phyloP scores from a whole-genome alignment of 345 rosid species.

The Schrenkiella parvula region DNA sequence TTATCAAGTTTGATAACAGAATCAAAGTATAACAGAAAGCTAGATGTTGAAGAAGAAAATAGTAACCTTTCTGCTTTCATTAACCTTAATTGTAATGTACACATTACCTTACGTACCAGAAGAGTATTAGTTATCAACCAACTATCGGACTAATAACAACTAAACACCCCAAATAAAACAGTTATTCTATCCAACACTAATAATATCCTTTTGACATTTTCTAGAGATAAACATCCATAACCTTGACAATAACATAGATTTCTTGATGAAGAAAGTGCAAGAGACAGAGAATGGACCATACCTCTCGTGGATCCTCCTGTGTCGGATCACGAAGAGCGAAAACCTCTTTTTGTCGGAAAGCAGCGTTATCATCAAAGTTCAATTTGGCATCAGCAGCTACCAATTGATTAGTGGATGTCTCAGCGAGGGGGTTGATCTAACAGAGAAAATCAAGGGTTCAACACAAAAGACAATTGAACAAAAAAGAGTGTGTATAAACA shows the following conservation, averaged over 20 bases:
- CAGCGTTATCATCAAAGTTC: conserved; percentile 99
- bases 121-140: neutral
- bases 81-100: neutral
- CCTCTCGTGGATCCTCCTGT: conserved; percentile 99
- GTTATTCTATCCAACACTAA: neutral
- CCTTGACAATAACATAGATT: neutral
- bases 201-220: neutral
- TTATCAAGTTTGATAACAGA: neutral
- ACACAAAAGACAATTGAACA: conserved; percentile 1
- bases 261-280: neutral
- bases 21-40: neutral
- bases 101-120: neutral
- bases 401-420: conserved; percentile 74
- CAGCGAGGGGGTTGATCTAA: conserved; percentile 97
- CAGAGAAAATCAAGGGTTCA: conserved; percentile 5
- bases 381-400: conserved; percentile 99
- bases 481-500: neutral
- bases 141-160: neutral
- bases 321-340: conserved; percentile 87
- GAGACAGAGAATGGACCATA: conserved; percentile 27
- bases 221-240: neutral
- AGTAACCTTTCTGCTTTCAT: neutral
- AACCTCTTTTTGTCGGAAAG: conserved; percentile 77
- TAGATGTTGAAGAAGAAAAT: neutral
- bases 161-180: neutral